phyloP scores from a whole-genome alignment of 2,329 filamentous ascomycete species.

The Botrytis medusae region DNA sequence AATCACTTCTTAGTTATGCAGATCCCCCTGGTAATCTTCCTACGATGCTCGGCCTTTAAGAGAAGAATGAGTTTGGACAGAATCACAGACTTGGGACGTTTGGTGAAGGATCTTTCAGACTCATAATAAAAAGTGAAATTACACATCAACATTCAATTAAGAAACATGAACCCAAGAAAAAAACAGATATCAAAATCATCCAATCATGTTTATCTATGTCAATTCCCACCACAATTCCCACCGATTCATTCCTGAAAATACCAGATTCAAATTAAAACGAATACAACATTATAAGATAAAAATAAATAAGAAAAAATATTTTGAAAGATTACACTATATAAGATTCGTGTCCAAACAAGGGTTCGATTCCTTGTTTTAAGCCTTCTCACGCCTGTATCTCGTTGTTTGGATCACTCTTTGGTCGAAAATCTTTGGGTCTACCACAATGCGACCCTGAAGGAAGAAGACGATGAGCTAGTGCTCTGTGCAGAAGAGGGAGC shows the following conservation, averaged over 20 bases:
- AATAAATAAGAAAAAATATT: not conserved
- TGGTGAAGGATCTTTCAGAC: not conserved
- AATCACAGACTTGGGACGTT: not conserved
- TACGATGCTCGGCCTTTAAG: not conserved
- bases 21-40: not conserved
- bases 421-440: not conserved
- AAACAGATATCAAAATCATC: not conserved
- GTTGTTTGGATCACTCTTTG: not conserved
- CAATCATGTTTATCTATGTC: slow-evolving; percentile 12
- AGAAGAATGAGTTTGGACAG: not conserved
- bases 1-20: too few relatives aligned
- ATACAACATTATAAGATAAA: not conserved
- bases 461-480: too few relatives aligned
- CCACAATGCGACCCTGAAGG: not conserved
- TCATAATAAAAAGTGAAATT: not conserved
- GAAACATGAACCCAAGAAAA: not conserved
- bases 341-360: not conserved
- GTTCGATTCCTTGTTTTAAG: too few relatives aligned
- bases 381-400: not conserved
- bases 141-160: not conserved
- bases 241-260: not conserved
- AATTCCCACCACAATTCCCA: not conserved
- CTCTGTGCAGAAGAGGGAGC: not conserved
- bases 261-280: not conserved
- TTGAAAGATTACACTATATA: not conserved